phyloP scores from a whole-genome alignment of 495 filamentous ascomycete species.

The Extremus antarcticus region DNA sequence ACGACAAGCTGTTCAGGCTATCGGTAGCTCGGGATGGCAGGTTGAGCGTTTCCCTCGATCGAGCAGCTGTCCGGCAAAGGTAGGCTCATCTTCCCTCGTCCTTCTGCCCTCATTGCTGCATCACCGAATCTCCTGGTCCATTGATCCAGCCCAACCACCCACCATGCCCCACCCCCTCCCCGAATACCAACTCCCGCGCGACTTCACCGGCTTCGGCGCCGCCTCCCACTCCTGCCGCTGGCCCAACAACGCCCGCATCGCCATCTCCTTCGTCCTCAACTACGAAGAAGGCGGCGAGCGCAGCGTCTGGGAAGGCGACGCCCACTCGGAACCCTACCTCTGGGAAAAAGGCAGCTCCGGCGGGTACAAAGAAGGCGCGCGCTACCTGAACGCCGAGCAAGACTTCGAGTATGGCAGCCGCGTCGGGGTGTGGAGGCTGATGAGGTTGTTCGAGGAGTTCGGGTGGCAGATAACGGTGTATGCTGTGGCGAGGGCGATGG shows the following conservation, averaged over 20 bases:
- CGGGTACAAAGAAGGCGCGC: constrained; percentile 21
- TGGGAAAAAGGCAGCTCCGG: constrained; percentile 26
- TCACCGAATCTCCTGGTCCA: too few species aligned
- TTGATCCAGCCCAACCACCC: too few species aligned
- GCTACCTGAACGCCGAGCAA: constrained; percentile 26
- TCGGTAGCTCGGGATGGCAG: not conserved
- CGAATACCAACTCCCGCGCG: constrained; percentile 23
- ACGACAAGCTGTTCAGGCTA: not conserved
- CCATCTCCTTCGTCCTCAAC: constrained; percentile 29
- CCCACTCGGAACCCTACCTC: constrained; percentile 23
- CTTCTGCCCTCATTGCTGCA: too few species aligned
- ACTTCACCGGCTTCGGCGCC: constrained; percentile 27
- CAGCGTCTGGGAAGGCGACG: constrained; percentile 23
- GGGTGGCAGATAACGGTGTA: constrained; percentile 27
- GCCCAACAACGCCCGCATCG: constrained; percentile 26
- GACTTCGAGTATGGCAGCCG: constrained; percentile 29
- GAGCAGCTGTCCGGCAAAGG: not conserved
- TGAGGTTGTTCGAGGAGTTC: constrained; percentile 26
- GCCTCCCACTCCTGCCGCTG: constrained; percentile 21
- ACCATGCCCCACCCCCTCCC: constrained; percentile 23
- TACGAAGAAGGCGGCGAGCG: constrained; percentile 27
- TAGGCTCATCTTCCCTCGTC: not conserved
- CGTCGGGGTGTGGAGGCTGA: constrained; percentile 23
- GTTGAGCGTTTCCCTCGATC: not conserved
- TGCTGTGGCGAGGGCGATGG: constrained; percentile 25